Percentiles rank a stretch among this genome's conserved stretches.
phyloP scores from a whole-genome alignment of 805 yeast species.

The Zygoascus biomembranicola region DNA sequence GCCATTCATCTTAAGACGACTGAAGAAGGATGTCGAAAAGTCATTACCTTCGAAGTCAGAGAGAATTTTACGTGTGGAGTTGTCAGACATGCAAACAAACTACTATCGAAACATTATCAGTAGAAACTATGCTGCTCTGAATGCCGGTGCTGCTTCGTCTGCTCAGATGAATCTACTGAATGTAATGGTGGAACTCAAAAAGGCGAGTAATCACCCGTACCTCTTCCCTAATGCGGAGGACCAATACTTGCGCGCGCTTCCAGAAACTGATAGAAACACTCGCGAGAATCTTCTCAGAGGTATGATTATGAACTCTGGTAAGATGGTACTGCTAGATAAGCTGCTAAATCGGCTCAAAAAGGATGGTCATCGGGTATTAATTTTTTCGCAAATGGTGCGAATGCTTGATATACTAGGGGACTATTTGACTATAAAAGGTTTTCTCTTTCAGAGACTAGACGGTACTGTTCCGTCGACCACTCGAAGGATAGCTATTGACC shows the following conservation, averaged over 20 bases:
- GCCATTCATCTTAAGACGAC: constrained; percentile 86
- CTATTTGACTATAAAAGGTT: constrained; percentile 78
- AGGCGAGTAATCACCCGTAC: constrained; percentile 96
- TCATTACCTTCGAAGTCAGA: constrained; percentile 94
- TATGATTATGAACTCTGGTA: constrained; percentile 94
- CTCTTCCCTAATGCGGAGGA: constrained; percentile 90
- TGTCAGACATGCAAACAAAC: constrained; percentile 90
- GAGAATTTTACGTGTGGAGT: constrained; percentile 87
- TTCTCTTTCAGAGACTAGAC: constrained; percentile 84
- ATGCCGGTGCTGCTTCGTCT: constrained; percentile 68
- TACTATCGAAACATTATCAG: constrained; percentile 92
- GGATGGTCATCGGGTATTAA: constrained; percentile 94
- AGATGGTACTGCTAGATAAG: constrained; percentile 93
- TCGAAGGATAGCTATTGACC: constrained; percentile 91
- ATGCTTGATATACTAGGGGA: constrained; percentile 94
- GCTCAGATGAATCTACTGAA: constrained; percentile 80
- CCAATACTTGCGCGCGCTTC: constrained; percentile 43
- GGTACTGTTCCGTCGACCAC: constrained; percentile 95
- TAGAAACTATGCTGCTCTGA: constrained; percentile 83
- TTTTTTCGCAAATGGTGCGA: constrained; percentile 95
- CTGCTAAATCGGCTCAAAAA: constrained; percentile 71
- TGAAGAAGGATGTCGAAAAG: constrained; percentile 96
- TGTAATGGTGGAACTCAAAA: constrained; percentile 91
- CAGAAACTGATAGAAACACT: constrained; percentile 29
- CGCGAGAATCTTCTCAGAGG: constrained; percentile 83